Conservation (phyloP, 2,329 filamentous ascomycete genomes). For the Neonectria sp. region DNA sequence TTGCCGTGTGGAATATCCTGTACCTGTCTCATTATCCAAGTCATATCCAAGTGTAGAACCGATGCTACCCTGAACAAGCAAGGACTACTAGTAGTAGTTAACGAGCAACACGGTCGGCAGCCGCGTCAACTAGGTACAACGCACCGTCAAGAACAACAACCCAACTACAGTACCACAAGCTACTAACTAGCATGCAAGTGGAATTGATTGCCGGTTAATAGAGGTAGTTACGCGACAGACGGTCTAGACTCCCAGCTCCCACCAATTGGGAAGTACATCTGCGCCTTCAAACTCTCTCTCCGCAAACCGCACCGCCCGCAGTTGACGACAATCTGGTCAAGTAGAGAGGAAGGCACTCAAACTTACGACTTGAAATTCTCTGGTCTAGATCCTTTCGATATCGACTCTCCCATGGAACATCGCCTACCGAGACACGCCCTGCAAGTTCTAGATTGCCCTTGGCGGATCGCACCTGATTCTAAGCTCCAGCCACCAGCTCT, state of each 20-base stretch:
- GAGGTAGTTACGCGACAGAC: too few species aligned
- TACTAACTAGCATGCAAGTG: too few species aligned
- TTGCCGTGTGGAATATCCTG: background rate
- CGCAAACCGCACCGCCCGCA: background rate
- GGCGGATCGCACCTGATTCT: too few species aligned
- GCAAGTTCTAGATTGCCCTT: background rate
- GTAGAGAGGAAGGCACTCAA: background rate
- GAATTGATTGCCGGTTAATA: too few species aligned
- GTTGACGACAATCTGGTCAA: background rate
- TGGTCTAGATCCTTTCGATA: too few species aligned
- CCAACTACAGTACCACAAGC: too few species aligned
- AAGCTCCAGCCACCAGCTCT: background rate
- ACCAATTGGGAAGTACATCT: background rate
- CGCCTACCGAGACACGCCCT: too few species aligned
- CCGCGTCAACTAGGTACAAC: too few species aligned
- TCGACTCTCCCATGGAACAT: background rate
- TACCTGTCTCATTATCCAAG: background rate
- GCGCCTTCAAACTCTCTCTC: slow-evolving; percentile 1
- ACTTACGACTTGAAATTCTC: background rate
- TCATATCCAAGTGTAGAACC: background rate
- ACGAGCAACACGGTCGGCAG: too few species aligned
- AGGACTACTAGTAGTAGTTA: too few species aligned
- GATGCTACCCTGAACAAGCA: background rate
- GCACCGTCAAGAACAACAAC: too few species aligned
- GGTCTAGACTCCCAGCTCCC: background rate